A percentile compares a stretch with the other conserved stretches of the same genome.
Evolutionary conservation across 345 rosid species (phyloP).

Genomic region (Salix caprea): DNA sequence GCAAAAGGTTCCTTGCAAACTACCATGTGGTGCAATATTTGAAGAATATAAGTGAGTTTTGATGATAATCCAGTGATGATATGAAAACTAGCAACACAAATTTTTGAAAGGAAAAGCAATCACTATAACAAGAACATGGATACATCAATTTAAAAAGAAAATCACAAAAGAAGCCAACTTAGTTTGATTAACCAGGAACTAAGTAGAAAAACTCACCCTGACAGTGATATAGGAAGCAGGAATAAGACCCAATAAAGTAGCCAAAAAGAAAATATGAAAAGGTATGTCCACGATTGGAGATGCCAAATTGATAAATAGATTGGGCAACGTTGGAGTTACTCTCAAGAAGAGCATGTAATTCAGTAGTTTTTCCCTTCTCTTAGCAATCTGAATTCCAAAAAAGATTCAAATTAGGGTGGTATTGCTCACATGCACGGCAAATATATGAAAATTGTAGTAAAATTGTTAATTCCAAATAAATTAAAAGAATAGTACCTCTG

Average conservation of each 20-base stretch:
- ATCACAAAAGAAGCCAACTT: neutral
- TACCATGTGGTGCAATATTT: neutral
- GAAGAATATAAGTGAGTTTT: neutral
- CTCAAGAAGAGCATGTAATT: conserved; percentile 96
- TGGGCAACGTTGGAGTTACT: conserved; percentile 89
- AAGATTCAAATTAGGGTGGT: conserved; percentile 1
- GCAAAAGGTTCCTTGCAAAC: neutral
- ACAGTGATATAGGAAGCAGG: conserved; percentile 95
- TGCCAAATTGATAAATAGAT: conserved; percentile 94
- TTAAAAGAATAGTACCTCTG: conserved; percentile 52
- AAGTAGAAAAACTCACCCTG: conserved; percentile 48
- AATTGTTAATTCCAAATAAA: neutral
- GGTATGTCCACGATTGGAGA: conserved; percentile 97
- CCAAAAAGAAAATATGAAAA: conserved; percentile 85
- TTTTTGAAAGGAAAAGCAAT: neutral
- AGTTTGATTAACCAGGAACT: neutral
- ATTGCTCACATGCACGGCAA: neutral
- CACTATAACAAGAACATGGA: neutral
- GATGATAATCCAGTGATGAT: neutral
- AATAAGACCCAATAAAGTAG: conserved; percentile 81
- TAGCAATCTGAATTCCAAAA: conserved; percentile 57
- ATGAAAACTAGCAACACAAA: neutral
- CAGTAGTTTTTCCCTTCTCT: conserved; percentile 84
- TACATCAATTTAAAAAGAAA: neutral
- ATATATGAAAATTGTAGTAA: neutral